Evolutionary conservation across 768 basidiomycete genomes (phyloP).

Genomic region (Nidularia pulvinata): DNA sequence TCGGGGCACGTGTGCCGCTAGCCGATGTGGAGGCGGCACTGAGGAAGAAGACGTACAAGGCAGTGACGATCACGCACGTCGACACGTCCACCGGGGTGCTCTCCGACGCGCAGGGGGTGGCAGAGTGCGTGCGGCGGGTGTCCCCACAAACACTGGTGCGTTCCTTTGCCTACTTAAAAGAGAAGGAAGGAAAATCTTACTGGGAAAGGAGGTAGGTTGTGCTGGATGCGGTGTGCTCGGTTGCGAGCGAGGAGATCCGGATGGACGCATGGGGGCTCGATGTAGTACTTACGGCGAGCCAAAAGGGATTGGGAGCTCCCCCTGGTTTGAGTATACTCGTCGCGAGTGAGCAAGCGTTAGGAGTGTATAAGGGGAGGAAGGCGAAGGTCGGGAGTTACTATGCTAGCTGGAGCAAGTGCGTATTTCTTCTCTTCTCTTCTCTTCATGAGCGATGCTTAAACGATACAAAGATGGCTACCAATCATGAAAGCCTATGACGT

Average conservation of each 20-base stretch:
- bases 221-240: conserved; percentile 88
- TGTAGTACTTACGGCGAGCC: conserved; percentile 75
- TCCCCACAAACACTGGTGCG: conserved; percentile 79
- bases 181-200: not conserved
- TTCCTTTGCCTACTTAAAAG: not conserved
- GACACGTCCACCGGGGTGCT: conserved; percentile 88
- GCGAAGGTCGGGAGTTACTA: conserved; percentile 72
- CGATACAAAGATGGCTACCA: conserved; percentile 64
- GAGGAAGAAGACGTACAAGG: conserved; percentile 69
- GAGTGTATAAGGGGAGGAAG: conserved; percentile 52
- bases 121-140: conserved; percentile 61
- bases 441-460: conserved; percentile 1
- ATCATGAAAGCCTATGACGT: conserved; percentile 86
- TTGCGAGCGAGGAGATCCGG: conserved; percentile 88
- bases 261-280: conserved; percentile 92
- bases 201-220: conserved; percentile 43
- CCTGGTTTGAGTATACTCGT: conserved; percentile 85
- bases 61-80: conserved; percentile 88
- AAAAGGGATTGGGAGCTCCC: conserved; percentile 87
- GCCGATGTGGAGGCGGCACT: conserved; percentile 63
- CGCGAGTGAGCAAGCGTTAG: conserved; percentile 71
- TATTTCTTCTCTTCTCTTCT: not conserved
- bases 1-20: conserved; percentile 62
- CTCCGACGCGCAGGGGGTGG: conserved; percentile 72
- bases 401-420: conserved; percentile 80